Evolutionary conservation across 208 protist genomes (phyloP), one percentile per base, ranked within the genome.

Genomic region (Crithidia mellificae): DNA sequence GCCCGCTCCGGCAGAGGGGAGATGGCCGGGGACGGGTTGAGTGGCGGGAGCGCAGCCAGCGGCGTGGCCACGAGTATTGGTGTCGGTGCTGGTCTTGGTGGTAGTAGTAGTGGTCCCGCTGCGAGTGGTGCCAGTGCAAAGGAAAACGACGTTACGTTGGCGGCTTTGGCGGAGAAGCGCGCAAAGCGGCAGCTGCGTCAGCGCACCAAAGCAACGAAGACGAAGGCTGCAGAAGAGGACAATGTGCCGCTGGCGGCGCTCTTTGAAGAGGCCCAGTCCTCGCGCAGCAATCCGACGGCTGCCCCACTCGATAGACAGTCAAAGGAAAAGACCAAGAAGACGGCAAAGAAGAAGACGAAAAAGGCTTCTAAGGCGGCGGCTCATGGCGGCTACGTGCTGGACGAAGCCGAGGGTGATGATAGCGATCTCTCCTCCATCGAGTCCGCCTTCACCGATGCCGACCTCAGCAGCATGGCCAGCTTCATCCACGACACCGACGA

Each of bases 351-450:
- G 7, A 38, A 38, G 7, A 38, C 34, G n/a, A n/a, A n/a, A n/a
- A n/a, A n/a, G n/a, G n/a, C n/a, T n/a, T n/a, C n/a, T n/a, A n/a
- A n/a, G n/a, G 5, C 34, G 34, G 30, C 50, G 50, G n/a, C n/a
- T 12, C 55, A 66, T 24, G 55, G 67, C 19, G 68, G 49, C 22
- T 83, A 79, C 59, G 78, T 83, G 20, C 30, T 83, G 29, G 68
- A 83, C 47, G 63, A 83, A 58, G 57, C 57, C 7, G 67, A 76
- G 11, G 52, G 14, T 30, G 64, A 65, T 32, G 53, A 29, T 36
- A 58, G 53, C 44, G 41, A 20, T 6, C 34, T 32, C 8, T 73
- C 65, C 29, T 70, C 72, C 34, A 75, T 63, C n/a, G n/a, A n/a
- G n/a, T n/a, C n/a, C n/a, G n/a, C n/a, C n/a, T n/a, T n/a, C 41